phyloP scores from a whole-genome alignment of 2,329 filamentous ascomycete species.

The Graphium sp. region DNA sequence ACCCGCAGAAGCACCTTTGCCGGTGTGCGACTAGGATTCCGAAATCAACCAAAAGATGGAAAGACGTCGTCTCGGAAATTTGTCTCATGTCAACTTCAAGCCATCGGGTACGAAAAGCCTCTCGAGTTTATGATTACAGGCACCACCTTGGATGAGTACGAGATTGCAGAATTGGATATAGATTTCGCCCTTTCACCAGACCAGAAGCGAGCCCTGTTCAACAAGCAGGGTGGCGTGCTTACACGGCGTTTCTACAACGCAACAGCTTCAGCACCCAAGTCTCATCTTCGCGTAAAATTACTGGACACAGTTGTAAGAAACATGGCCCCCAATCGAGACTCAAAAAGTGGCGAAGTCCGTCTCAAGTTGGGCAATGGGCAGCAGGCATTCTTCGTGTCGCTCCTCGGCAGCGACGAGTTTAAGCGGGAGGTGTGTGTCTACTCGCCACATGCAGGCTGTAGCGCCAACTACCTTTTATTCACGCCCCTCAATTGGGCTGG shows the following conservation, averaged over 20 bases:
- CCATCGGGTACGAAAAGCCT: background rate
- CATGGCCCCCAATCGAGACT: background rate
- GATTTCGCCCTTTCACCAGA: background rate
- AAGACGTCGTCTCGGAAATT: background rate
- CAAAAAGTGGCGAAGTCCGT: background rate
- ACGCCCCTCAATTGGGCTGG: conserved; percentile 3
- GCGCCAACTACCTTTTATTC: background rate
- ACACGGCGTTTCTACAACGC: conserved; percentile 3
- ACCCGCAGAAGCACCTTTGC: background rate
- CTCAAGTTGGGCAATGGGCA: background rate
- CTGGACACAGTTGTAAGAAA: background rate
- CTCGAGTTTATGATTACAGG: conserved; percentile 1
- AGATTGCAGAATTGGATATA: background rate
- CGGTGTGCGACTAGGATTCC: conserved; percentile 1
- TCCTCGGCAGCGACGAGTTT: conserved; percentile 1
- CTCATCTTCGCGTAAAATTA: background rate
- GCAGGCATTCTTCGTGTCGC: background rate
- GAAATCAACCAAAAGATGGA: conserved; percentile 3
- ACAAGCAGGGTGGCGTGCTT: conserved; percentile 2
- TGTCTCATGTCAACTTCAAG: conserved; percentile 1
- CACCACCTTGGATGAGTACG: background rate
- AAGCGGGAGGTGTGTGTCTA: conserved; percentile 2
- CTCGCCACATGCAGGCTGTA: background rate
- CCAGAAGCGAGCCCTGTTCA: conserved; percentile 3
- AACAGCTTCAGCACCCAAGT: background rate